Conservation (phyloP, 2,329 filamentous ascomycete species). For the Xylariaceae sp. region DNA sequence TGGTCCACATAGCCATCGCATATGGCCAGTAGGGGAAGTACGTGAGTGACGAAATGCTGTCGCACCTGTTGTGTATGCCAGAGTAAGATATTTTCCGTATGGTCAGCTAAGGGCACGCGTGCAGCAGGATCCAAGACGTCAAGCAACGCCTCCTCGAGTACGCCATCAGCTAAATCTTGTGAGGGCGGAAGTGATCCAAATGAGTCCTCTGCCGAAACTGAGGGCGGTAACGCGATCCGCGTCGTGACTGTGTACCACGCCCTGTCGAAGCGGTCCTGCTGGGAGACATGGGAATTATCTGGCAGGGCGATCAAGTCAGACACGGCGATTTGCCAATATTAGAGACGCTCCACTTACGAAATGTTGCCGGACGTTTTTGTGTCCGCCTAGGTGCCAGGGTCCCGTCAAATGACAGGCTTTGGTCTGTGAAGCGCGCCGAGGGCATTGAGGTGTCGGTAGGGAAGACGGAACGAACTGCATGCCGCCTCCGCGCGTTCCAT, state of each 20-base stretch:
- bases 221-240: slow-evolving; percentile 52
- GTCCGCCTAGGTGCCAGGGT: slow-evolving; percentile 27
- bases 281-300: slow-evolving; percentile 35
- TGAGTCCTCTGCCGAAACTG: slow-evolving; percentile 51
- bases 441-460: slow-evolving; percentile 42
- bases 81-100: slow-evolving; percentile 53
- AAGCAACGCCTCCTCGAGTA: slow-evolving; percentile 51
- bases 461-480: slow-evolving; percentile 54
- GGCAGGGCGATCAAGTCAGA: slow-evolving; percentile 23
- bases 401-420: slow-evolving; percentile 46
- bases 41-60: slow-evolving; percentile 56
- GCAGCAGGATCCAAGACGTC: slow-evolving; percentile 48
- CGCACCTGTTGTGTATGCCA: slow-evolving; percentile 61
- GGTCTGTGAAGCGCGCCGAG: slow-evolving; percentile 37
- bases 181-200: slow-evolving; percentile 47
- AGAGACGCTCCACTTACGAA: slow-evolving; percentile 24
- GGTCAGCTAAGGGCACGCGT: slow-evolving; percentile 46
- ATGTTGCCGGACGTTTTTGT: slow-evolving; percentile 16
- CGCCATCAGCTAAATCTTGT: slow-evolving; percentile 36
- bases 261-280: slow-evolving; percentile 56
- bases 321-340: slow-evolving; percentile 22
- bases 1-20: slow-evolving; percentile 43
- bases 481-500: slow-evolving; percentile 46
- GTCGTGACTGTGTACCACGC: slow-evolving; percentile 61
- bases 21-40: slow-evolving; percentile 51